A percentile compares a stretch with the other conserved stretches of the same genome.
Conservation (phyloP, 495 filamentous ascomycete species). For the Friedmanniomyces simplex region DNA sequence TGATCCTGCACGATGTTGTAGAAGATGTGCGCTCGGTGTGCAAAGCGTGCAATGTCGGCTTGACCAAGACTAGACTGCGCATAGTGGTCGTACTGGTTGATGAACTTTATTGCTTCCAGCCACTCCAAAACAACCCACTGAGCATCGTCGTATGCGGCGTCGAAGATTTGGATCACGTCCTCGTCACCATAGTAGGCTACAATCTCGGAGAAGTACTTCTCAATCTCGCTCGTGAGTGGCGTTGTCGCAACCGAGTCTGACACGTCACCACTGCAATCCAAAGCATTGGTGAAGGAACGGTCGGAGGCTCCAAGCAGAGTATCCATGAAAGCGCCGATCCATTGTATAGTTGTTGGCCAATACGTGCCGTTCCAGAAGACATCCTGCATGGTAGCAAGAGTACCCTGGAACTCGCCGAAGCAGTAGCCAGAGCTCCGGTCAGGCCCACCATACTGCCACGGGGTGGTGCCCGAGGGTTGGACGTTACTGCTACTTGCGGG, state of each 20-base stretch:
- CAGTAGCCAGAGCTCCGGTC: not conserved
- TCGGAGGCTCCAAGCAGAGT: constrained; percentile 7
- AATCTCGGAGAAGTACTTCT: not conserved
- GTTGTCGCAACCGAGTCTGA: not conserved
- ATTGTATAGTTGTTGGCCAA: constrained; percentile 13
- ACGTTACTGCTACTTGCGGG: too few species aligned
- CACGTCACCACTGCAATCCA: not conserved
- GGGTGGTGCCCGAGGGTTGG: too few species aligned
- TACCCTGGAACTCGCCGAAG: constrained; percentile 3
- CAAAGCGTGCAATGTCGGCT: constrained; percentile 64
- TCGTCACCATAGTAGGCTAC: constrained; percentile 7
- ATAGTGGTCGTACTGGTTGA: constrained; percentile 36
- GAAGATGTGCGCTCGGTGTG: constrained; percentile 79
- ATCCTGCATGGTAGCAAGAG: constrained; percentile 8
- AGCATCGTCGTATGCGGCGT: constrained; percentile 79
- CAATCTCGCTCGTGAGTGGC: not conserved
- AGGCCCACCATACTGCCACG: not conserved
- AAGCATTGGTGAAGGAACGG: not conserved
- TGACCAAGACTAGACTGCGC: constrained; percentile 29
- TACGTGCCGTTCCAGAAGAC: constrained; percentile 11
- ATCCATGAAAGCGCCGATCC: constrained; percentile 11
- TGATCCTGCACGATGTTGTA: constrained; percentile 57
- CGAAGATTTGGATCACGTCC: constrained; percentile 11
- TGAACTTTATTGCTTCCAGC: constrained; percentile 38
- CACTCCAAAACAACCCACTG: constrained; percentile 93